Conservation (phyloP, 2,329 filamentous ascomycete species). For the Nothomitra cinnamomea region DNA sequence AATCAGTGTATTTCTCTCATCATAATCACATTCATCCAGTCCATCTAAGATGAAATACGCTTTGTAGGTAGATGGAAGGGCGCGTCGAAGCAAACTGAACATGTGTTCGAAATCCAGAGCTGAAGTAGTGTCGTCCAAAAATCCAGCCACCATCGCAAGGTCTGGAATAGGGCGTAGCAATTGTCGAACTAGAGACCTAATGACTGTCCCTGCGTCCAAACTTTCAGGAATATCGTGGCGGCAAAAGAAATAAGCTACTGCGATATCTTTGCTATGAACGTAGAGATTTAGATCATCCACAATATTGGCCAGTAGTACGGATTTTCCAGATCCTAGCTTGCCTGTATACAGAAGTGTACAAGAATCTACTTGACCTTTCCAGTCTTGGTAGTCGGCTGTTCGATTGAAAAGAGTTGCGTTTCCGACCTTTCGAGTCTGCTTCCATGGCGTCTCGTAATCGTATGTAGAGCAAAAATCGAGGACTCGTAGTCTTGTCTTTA, state of each 20-base stretch:
- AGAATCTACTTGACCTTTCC: constrained; percentile 14
- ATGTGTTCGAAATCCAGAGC: constrained; percentile 11
- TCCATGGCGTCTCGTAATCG: constrained; percentile 25
- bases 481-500: constrained; percentile 13
- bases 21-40: constrained; percentile 18
- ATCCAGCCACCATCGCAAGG: constrained; percentile 6
- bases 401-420: constrained; percentile 17
- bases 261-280: constrained; percentile 2
- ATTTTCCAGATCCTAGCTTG: constrained; percentile 29
- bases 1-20: constrained; percentile 7
- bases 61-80: constrained; percentile 9
- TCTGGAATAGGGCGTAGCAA: constrained; percentile 17
- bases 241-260: constrained; percentile 22
- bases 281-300: constrained; percentile 22
- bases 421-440: constrained; percentile 25
- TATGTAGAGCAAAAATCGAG: constrained; percentile 27
- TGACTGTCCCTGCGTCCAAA: constrained; percentile 15
- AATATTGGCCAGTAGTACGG: constrained; percentile 28
- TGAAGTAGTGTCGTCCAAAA: constrained; percentile 1
- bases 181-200: constrained; percentile 23
- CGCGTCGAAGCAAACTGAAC: constrained; percentile 12
- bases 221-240: constrained; percentile 17
- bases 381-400: constrained; percentile 14
- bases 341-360: constrained; percentile 22
- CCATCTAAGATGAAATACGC: constrained; percentile 21